Percentiles rank a stretch among this genome's conserved stretches.
Evolutionary conservation across 306 rosid species (phyloP).

Genomic region (Amphicarpaea edgeworthii): DNA sequence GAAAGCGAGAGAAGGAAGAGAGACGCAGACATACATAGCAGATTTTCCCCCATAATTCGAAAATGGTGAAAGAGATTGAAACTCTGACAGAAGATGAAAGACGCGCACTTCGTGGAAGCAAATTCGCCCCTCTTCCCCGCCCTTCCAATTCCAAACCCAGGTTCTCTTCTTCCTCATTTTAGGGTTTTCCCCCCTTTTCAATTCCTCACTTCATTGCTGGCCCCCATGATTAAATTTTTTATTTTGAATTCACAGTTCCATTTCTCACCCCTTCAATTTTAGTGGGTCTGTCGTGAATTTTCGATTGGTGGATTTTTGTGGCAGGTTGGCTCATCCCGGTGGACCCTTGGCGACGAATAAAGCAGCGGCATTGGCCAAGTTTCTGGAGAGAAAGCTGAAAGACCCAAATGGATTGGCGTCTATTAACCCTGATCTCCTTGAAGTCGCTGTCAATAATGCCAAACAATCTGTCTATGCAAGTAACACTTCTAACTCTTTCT

Average conservation of each 20-base stretch:
- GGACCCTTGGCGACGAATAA: conserved; percentile 90
- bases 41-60: background rate
- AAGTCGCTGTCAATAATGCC: conserved; percentile 78
- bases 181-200: conserved; percentile 13
- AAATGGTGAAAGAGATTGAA: conserved; percentile 65
- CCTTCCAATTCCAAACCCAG: conserved; percentile 67
- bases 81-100: conserved; percentile 79
- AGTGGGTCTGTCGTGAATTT: conserved; percentile 35
- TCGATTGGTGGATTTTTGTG: background rate
- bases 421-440: conserved; percentile 72
- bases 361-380: conserved; percentile 92
- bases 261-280: conserved; percentile 28
- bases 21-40: background rate
- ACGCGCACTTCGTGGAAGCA: conserved; percentile 88
- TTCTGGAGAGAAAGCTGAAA: conserved; percentile 78
- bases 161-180: conserved; percentile 45
- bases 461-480: conserved; percentile 66
- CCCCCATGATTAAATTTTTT: background rate
- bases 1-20: too few relatives aligned
- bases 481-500: conserved; percentile 43
- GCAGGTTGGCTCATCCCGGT: conserved; percentile 94
- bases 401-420: conserved; percentile 75
- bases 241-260: conserved; percentile 28
- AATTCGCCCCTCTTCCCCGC: conserved; percentile 87
- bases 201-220: background rate